phyloP scores from a whole-genome alignment of 495 filamentous ascomycete species.

The Saxophila tyrrhenica region DNA sequence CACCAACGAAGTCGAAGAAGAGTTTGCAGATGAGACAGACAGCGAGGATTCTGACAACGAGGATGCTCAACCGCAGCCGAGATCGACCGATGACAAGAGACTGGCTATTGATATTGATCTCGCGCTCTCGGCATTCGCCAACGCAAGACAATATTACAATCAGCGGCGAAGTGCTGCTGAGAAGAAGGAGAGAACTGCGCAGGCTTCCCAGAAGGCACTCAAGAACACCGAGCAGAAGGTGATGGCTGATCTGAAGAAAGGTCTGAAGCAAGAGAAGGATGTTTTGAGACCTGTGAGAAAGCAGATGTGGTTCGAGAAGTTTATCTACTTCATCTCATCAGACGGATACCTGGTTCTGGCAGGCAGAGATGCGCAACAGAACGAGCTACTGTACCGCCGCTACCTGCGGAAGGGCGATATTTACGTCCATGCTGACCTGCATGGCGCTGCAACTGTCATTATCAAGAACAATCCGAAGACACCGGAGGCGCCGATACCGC shows the following conservation, averaged over 20 bases:
- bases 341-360: constrained; percentile 88
- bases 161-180: constrained; percentile 71
- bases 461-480: constrained; percentile 71
- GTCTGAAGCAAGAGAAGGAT: constrained; percentile 84
- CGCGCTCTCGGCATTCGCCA: constrained; percentile 67
- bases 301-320: constrained; percentile 94
- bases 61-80: constrained; percentile 29
- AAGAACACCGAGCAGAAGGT: constrained; percentile 88
- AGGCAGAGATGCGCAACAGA: constrained; percentile 80
- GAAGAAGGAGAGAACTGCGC: constrained; percentile 75
- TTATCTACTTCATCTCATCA: constrained; percentile 85
- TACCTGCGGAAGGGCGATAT: constrained; percentile 81
- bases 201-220: constrained; percentile 72
- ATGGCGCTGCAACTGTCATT: constrained; percentile 70
- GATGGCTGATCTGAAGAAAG: constrained; percentile 67
- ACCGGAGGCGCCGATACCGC: constrained; percentile 74
- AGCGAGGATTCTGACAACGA: constrained; percentile 53
- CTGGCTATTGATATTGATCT: constrained; percentile 78
- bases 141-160: constrained; percentile 83
- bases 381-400: constrained; percentile 75
- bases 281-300: constrained; percentile 70
- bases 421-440: constrained; percentile 81
- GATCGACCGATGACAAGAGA: constrained; percentile 33
- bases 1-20: constrained; percentile 47
- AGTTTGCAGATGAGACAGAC: constrained; percentile 50